These are phyloP conservation scores for Mortierella sp. DNA, from an alignment of 371 early-diverging fungal genomes.

Conservation along the genomic window DNA sequence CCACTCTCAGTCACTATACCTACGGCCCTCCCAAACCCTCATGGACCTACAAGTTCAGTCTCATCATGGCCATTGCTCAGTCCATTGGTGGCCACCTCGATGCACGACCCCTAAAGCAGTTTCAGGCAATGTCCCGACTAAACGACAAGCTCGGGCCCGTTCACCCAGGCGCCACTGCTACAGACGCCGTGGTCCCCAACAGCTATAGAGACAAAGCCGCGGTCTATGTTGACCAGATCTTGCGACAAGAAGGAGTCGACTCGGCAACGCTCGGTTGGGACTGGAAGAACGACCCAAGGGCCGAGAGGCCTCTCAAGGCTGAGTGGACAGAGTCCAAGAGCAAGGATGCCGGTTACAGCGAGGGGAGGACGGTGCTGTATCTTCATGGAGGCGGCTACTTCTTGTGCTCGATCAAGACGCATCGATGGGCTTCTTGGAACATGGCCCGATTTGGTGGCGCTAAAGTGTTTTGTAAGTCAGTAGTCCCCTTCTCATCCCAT, in stretches of 20 bases:
- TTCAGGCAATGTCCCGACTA: slow-evolving; percentile 38
- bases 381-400: slow-evolving; percentile 56
- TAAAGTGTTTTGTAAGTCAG: slow-evolving; percentile 44
- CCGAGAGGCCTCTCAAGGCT: slow-evolving; percentile 29
- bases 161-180: slow-evolving; percentile 33
- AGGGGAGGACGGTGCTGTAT: slow-evolving; percentile 51
- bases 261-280: slow-evolving; percentile 43
- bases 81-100: slow-evolving; percentile 28
- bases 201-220: slow-evolving; percentile 46
- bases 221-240: slow-evolving; percentile 22
- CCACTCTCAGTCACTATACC: slow-evolving; percentile 45
- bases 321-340: slow-evolving; percentile 49
- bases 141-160: slow-evolving; percentile 43
- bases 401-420: slow-evolving; percentile 40
- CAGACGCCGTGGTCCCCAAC: slow-evolving; percentile 34
- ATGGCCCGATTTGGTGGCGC: slow-evolving; percentile 46
- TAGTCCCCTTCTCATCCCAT: too few species aligned
- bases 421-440: slow-evolving; percentile 42
- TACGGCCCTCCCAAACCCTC: slow-evolving; percentile 47
- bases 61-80: slow-evolving; percentile 44
- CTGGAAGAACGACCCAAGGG: slow-evolving; percentile 44
- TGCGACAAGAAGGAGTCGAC: slow-evolving; percentile 36
- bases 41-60: slow-evolving; percentile 47
- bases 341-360: slow-evolving; percentile 37
- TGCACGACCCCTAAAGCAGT: slow-evolving; percentile 32